These are phyloP conservation scores for Fusarium napiforme DNA, from an alignment of 2,329 filamentous ascomycete species.

Conservation along the genomic window DNA sequence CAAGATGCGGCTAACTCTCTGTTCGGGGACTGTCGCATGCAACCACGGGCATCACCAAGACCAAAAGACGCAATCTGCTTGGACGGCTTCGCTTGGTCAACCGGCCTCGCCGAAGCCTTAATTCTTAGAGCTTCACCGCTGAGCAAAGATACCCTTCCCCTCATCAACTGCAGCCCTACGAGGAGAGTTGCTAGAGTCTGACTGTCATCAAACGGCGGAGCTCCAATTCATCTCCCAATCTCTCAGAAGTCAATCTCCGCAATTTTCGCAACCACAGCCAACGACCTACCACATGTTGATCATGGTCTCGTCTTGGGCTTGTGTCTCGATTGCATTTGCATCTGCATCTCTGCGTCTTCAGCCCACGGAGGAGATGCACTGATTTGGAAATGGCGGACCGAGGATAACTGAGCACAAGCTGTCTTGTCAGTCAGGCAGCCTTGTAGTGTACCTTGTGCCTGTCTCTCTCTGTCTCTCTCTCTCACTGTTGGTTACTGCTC, in stretches of 20 bases:
- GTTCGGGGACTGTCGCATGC: slow-evolving; percentile 17
- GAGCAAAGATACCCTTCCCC: slow-evolving; percentile 16
- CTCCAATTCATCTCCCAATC: not conserved
- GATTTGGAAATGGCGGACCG: slow-evolving; percentile 37
- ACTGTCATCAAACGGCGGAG: slow-evolving; percentile 14
- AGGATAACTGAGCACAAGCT: slow-evolving; percentile 7
- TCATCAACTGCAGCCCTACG: slow-evolving; percentile 41
- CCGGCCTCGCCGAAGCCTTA: slow-evolving; percentile 40
- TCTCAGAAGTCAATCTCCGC: slow-evolving; percentile 1
- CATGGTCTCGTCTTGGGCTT: not conserved
- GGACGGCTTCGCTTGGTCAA: slow-evolving; percentile 17
- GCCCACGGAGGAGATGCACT: slow-evolving; percentile 31
- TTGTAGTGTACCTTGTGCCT: slow-evolving; percentile 13
- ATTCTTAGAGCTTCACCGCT: slow-evolving; percentile 44
- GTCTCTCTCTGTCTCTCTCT: not conserved
- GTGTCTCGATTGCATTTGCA: not conserved
- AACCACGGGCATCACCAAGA: slow-evolving; percentile 24
- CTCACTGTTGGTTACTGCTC: not conserved
- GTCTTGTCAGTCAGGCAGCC: slow-evolving; percentile 25
- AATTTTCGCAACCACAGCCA: slow-evolving; percentile 10
- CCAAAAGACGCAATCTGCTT: slow-evolving; percentile 19
- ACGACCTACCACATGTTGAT: slow-evolving; percentile 1
- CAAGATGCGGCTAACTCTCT: slow-evolving; percentile 16
- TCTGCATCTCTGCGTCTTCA: slow-evolving; percentile 23
- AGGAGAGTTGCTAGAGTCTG: not conserved